Base-by-base conservation (phyloP, 208 protist species). In the Trypanosoma grayi region DNA sequence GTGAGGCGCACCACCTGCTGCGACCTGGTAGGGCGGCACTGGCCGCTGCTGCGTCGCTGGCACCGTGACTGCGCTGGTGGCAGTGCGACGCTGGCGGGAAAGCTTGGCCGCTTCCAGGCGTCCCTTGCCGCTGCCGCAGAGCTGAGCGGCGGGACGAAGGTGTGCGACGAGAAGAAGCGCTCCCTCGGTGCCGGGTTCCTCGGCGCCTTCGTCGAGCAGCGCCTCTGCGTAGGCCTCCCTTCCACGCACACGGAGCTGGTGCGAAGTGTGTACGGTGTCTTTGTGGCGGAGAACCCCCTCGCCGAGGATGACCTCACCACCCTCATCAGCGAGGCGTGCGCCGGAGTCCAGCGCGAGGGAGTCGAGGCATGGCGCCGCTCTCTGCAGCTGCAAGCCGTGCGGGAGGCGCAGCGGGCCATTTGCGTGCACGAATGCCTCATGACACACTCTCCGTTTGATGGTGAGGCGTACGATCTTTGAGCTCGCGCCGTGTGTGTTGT, bases 271-370 rank as follows among this genome's bases (percentile, higher is more conserved):
- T 80, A 64, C 55, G 73, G 55, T 30, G 14, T 53, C 14, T 58
- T 58, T 58, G 66, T 77, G 37, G 75, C 77, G 18, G 72, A 70
- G 22, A 52, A 70, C 44, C 75, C 75, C 2, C 46, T 46, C 8
- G 18, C 68, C 31, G 80, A 83, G 37, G 80, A 86, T 59, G 66
- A 68, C 10, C 65, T 86, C 27, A 65, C 67, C 8, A 68, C 64
- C 24, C 25, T 69, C 47, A 59, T 83, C 16, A 54, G 36, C 34
- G 20, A 55, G 0, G 54, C 60, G 5, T 86, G 80, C 45, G 1
- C 24, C 1, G 34, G 11, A 25, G 33, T 54, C 28, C 45, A 53
- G 6, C 8, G 36, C 1, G 9, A 28, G n/a, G 58, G 28, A 1
- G 34, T 33, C 13, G 13, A 1, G 6, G 1, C 4, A 1, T 63